phyloP scores from a whole-genome alignment of 306 rosid species.

The Biancaea sappan region DNA sequence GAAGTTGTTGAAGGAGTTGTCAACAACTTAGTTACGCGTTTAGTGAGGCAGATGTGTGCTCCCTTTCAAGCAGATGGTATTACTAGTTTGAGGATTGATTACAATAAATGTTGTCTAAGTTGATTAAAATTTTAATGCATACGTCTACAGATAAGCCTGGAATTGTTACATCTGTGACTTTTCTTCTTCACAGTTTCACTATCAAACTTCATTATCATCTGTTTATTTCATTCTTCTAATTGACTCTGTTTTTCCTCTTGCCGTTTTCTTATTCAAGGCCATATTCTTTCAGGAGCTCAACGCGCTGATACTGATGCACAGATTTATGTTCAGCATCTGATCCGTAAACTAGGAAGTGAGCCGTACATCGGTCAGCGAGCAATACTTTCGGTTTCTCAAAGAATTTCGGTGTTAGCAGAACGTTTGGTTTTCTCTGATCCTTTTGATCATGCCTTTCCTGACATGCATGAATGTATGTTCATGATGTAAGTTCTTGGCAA shows the following conservation, averaged over 20 bases:
- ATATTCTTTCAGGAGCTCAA: constrained; percentile 55
- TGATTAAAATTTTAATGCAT: not conserved
- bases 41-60: constrained; percentile 65
- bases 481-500: constrained; percentile 62
- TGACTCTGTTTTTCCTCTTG: constrained; percentile 8
- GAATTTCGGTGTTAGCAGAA: constrained; percentile 69
- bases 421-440: constrained; percentile 87
- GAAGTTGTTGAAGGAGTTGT: constrained; percentile 70
- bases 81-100: constrained; percentile 32
- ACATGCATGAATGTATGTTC: constrained; percentile 72
- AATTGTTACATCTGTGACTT: constrained; percentile 8
- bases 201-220: not conserved
- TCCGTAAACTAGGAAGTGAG: constrained; percentile 78
- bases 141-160: not conserved
- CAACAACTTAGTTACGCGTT: constrained; percentile 67
- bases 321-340: constrained; percentile 68
- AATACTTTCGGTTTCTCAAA: constrained; percentile 68
- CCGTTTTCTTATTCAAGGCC: constrained; percentile 1
- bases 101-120: constrained; percentile 18
- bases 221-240: constrained; percentile 3
- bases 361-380: constrained; percentile 76
- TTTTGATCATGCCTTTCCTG: constrained; percentile 73
- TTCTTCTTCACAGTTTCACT: constrained; percentile 30
- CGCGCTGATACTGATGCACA: constrained; percentile 38
- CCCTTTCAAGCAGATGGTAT: constrained; percentile 66